These are phyloP conservation scores for Phytopythium kandeliae DNA, from an alignment of 352 stramenopile genomes.

Conservation along the genomic window DNA sequence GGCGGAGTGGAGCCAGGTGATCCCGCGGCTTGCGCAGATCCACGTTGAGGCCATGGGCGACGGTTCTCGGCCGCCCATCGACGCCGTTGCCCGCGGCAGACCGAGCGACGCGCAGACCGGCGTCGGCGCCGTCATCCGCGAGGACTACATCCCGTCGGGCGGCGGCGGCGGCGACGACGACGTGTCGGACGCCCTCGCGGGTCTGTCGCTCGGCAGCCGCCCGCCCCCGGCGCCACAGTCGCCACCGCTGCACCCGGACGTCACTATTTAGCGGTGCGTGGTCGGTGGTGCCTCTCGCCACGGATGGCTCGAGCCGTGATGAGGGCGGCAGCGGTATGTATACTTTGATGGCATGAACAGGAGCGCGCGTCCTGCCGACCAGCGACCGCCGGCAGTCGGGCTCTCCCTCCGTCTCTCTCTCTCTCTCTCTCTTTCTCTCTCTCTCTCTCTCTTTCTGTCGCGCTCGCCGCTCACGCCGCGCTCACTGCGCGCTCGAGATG, in stretches of 20 bases:
- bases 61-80: background rate
- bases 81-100: background rate
- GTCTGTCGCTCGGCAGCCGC: constrained; percentile 39
- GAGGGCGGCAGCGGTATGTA: too few species aligned
- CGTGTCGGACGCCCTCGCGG: constrained; percentile 39
- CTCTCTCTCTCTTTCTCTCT: background rate
- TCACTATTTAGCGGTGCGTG: constrained; percentile 23
- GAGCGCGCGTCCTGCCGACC: background rate
- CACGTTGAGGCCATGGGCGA: constrained; percentile 40
- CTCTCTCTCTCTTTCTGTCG: background rate
- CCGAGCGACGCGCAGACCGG: background rate
- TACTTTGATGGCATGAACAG: background rate
- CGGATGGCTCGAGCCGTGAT: too few species aligned
- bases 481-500: background rate
- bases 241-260: constrained; percentile 19
- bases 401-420: background rate
- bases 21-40: constrained; percentile 69
- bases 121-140: constrained; percentile 44
- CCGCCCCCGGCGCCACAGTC: background rate
- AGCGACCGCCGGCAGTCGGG: background rate
- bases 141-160: constrained; percentile 70
- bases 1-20: constrained; percentile 72
- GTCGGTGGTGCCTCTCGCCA: background rate
- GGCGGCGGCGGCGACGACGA: constrained; percentile 34
- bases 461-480: too few species aligned